Base-by-base conservation (phyloP, 2,329 filamentous ascomycete species). In the Beauveria australis region DNA sequence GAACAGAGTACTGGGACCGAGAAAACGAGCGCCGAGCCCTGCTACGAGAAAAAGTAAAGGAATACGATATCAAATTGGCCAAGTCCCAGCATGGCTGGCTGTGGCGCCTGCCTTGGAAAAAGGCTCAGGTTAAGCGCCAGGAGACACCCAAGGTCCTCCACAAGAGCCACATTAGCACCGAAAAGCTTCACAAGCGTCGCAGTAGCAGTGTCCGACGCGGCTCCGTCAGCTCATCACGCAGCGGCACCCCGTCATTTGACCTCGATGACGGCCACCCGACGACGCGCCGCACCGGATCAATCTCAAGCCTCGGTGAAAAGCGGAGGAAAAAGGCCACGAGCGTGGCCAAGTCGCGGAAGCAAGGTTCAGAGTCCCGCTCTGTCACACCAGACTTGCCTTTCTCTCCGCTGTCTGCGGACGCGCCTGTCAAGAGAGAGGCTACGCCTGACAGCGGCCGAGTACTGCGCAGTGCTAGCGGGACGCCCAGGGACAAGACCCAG, bases 1-100 rank as follows among this genome's bases (percentile, higher is more conserved):
- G 94, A 58, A 87, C 88, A 40, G 92, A 97, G 63, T 99, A 97
- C 75, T 99, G 94, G 94, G 93, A 97, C 67, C 87, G 87, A 63
- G 94, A 99, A 73, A 99, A 99, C 70, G 91, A 96, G 72, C 87
- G 93, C 2, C 86, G 94, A 14, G 83, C 88, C 3, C 76, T 89
- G 61, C 78, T 97, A 26, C 82, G 91, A 47, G 70, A 81, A 48
- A 89, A 89, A 69, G 77, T 96, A 54, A 83, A 86, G 64, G 81
- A 85, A 56, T 82, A 84, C 37, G 87, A 92, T 67, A 80, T 82
- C 19, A 85, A 88, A 63, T 75, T 90, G 44, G 86, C 88, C 14
- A 85, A 84, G 68, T 79, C 86, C 67, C 80, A 87, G 63, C 85
- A 88, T 57, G 84, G 88, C 24, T 89, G 87, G 86, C 78, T 95